Evolutionary conservation across 257 asterid genomes (phyloP), one percentile per base, ranked within the genome.

Genomic region (Plectranthus barbatus): DNA sequence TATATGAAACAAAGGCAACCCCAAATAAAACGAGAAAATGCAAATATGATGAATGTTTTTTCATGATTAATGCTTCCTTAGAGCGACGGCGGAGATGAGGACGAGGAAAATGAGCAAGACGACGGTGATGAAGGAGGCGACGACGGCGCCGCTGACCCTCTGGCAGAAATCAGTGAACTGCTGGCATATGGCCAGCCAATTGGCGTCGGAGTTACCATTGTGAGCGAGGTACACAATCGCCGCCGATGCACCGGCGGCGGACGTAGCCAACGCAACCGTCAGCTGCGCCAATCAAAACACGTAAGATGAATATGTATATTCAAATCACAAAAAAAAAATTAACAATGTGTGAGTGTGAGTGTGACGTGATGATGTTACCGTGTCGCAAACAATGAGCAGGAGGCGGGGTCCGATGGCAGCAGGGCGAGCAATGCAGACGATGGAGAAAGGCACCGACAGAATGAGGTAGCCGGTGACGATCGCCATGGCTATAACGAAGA

Each of bases 201-300:
- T 90, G 1, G 95, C 95, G 52, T 60, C 70, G 11, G 84, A 57
- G 66, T 85, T 90, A 15, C 97, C 92, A 4, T 72, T 67, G 79
- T 90, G 95, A 15, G 94, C 94, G 68, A 90, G 75, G 80, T 85
- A 90, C 7, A 81, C 97, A 46, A 90, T 83, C 24, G 95, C 94
- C 5, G 95, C 79, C 2, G 95, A 64, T n/a, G 95, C 75, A 2
- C 74, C 87, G 1, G 86, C 81, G 0, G 97, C 88, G 0, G 95
- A 69, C 10, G 91, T 86, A 5, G 91, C 80, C 76, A 89, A 56
- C 5, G 84, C 72, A 72, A 78, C 48, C 0, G 83, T 51, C 71
- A 84, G 62, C 97, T 89, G 80, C 80, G 49, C 13, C 13, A 2
- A 6, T 10, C 23, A 11, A 31, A 54, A 2, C n/a, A 31, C 15